These are phyloP conservation scores for Ligustrum vulgare DNA, from an alignment of 257 asterid genomes.

Conservation along the genomic window DNA sequence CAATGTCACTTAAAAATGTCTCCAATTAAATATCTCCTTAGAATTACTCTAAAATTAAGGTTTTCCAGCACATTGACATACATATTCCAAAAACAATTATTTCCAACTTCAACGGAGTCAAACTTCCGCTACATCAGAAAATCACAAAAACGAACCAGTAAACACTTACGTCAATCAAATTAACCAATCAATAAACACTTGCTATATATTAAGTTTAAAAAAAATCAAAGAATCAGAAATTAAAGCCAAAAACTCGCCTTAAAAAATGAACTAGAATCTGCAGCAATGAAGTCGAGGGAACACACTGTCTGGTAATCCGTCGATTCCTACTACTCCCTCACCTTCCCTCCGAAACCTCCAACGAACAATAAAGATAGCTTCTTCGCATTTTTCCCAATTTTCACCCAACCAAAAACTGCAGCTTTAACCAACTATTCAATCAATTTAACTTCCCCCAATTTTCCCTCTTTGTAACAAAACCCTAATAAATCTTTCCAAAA, in stretches of 20 bases:
- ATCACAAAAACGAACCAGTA: background rate
- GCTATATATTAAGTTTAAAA: background rate
- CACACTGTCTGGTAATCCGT: constrained; percentile 39
- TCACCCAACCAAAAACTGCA: constrained; percentile 22
- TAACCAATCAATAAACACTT: background rate
- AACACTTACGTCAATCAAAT: background rate
- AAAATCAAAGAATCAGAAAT: background rate
- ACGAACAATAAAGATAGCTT: constrained; percentile 42
- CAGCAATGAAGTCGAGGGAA: constrained; percentile 35
- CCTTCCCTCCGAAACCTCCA: constrained; percentile 55
- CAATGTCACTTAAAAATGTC: no score
- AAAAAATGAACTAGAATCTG: constrained; percentile 38
- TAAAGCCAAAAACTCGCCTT: constrained; percentile 32
- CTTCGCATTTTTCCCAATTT: constrained; percentile 43
- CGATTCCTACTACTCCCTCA: constrained; percentile 30
- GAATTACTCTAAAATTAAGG: no score
- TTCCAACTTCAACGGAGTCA: background rate
- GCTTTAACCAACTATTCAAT: constrained; percentile 30
- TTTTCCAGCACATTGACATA: background rate
- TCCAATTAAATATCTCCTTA: no score
- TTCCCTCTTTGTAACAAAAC: constrained; percentile 12
- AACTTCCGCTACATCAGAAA: background rate
- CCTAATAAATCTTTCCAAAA: constrained; percentile 5
- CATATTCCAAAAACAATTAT: background rate
- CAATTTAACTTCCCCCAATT: constrained; percentile 13